Base-by-base conservation (phyloP, 2,329 filamentous ascomycete genomes). In the Claviceps lovelessii region DNA sequence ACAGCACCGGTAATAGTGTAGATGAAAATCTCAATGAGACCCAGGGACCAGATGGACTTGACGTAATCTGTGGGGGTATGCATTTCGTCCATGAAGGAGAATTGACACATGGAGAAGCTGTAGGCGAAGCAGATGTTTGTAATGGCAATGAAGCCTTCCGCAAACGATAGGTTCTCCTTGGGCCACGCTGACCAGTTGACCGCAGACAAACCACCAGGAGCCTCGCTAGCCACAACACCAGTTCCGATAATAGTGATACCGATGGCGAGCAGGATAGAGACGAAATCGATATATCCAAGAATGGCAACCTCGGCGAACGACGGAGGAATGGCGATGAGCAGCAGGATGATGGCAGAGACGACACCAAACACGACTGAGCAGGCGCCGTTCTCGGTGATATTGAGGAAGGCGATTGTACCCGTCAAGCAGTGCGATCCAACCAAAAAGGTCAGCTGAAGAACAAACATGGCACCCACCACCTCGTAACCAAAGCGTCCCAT, bases 51-150 rank as follows among this genome's bases (percentile, higher is more conserved):
- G 55, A 89, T 76, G 8, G 83, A 78, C 71, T 77, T 76, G 58
- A 68, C 59, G 55, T 70, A 76, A 62, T 76, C 72, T 2, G 39
- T 39, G 7, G 74, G 74, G 0, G 73, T 75, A 60, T 76, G 74
- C 74, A 76, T 76, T 65, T 76, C 74, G 59, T 76, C 73, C 74
- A 76, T 76, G 60, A 76, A 76, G 62, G 70, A 72, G 67, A 76
- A 76, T 62, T 76, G 74, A 67, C 72, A 75, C 53, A 76, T 70
- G 59, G 73, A 71, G 56, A 76, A 76, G 57, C 81, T 74, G 70
- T 84, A 89, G 55, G 85, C 84, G 57, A 88, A 81, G 57, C 86
- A 75, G 53, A 89, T 88, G 70, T 87, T 87, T 62, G 73, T 76
- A 49, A 85, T 75, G 19, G 80, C 76, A 15, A 80, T 73, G 63